phyloP scores from a whole-genome alignment of 495 filamentous ascomycete genomes.

The Xylaria flabelliformis region DNA sequence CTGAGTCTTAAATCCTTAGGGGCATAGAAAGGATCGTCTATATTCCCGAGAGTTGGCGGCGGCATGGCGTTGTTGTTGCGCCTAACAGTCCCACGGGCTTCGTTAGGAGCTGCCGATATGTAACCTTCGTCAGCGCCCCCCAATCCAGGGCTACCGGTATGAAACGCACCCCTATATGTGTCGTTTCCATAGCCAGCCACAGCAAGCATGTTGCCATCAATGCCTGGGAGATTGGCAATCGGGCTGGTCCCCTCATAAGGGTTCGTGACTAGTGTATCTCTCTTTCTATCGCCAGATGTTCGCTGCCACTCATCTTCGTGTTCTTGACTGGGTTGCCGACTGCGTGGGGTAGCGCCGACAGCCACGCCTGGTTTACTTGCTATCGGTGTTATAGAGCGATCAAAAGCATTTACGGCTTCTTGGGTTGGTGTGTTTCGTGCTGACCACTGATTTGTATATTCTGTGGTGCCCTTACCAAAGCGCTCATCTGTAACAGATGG shows the following conservation, averaged over 20 bases:
- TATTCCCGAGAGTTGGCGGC: slow-evolving; percentile 56
- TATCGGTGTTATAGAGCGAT: slow-evolving; percentile 45
- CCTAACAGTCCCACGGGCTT: slow-evolving; percentile 65
- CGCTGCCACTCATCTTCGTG: slow-evolving; percentile 63
- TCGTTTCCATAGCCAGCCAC: slow-evolving; percentile 43
- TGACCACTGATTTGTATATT: slow-evolving; percentile 46
- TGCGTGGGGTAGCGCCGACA: slow-evolving; percentile 50
- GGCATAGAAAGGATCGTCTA: slow-evolving; percentile 65
- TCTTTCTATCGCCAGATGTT: slow-evolving; percentile 60
- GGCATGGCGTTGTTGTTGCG: slow-evolving; percentile 66
- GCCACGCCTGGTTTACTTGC: slow-evolving; percentile 32
- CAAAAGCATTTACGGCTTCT: slow-evolving; percentile 45
- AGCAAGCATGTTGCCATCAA: slow-evolving; percentile 54
- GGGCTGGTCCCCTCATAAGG: slow-evolving; percentile 64
- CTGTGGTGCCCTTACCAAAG: slow-evolving; percentile 36
- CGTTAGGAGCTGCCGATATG: slow-evolving; percentile 79
- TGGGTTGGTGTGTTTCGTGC: slow-evolving; percentile 49
- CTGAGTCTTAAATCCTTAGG: slow-evolving; percentile 73
- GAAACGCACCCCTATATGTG: slow-evolving; percentile 50
- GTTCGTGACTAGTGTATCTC: slow-evolving; percentile 63
- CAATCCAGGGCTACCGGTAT: slow-evolving; percentile 57
- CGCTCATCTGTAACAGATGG: slow-evolving; percentile 50
- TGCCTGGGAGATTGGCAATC: slow-evolving; percentile 56
- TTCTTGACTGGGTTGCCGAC: slow-evolving; percentile 56
- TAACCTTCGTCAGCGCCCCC: slow-evolving; percentile 82